Evolutionary conservation across 225 moss, liverwort and hornwort species (phyloP), one percentile per base, ranked within the genome.

Genomic region (Marchantia paleacea): DNA sequence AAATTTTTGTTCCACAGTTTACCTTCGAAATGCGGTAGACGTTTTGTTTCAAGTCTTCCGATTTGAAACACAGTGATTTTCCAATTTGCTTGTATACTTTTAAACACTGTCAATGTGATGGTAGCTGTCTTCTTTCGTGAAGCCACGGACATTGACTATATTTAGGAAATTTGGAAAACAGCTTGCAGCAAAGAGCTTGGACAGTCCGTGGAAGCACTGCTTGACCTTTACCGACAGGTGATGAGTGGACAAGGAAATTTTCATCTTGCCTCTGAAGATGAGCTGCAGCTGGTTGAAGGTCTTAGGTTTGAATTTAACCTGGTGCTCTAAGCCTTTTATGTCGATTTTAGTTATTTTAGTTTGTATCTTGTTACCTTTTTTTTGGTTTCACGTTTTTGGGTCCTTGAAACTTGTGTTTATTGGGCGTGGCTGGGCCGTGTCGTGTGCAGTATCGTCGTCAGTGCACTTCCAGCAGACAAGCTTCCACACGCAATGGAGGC

Each of bases 231-330:
- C 80, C 91, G 88, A 81, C 95, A 86, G 85, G 95, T 90, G 51
- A 90, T 95, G 84, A 89, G 88, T 89, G 90, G 92, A 55, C 86
- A 84, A 64, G 90, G 91, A 71, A 89, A 87, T 73, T 95, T 84
- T 78, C 88, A 89, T 52, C 90, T 99, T 79, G 86, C 91, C 48
- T 84, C 93, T 75, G 93, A 99, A 9, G 97, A 99, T 92, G 97
- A 95, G 81, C 92, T 99, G 83, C 95, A 95, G 86, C 90, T 99
- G 80, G 91, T 99, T 55, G 97, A 99, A 87, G 97, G 97, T 78
- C 80, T 99, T 69, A 99, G 97, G 97, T 99, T 61, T 58, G 78
- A 15, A 49, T 63, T 82, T 25, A 73, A 62, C 49, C 72, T 69
- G 14, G 54, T 30, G 30, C 79, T 63, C 63, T 58, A 60, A 19